phyloP scores from a whole-genome alignment of 2,329 filamentous ascomycete species.

The Neoscytalidium dimidiatum region DNA sequence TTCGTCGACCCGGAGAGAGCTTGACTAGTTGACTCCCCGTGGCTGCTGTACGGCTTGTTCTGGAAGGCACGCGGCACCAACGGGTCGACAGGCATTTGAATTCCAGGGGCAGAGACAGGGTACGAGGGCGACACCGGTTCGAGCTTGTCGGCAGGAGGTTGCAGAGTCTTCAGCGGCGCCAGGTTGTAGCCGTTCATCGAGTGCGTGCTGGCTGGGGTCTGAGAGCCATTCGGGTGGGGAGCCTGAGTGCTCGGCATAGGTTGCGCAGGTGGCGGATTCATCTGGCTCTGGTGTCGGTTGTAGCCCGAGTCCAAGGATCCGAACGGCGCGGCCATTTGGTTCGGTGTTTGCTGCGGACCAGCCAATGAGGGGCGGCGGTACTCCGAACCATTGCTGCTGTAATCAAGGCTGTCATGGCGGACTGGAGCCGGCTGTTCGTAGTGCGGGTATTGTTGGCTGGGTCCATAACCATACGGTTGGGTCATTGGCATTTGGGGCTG shows the following conservation, averaged over 20 bases:
- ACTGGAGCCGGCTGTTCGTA: slow-evolving; percentile 38
- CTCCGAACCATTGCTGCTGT: slow-evolving; percentile 36
- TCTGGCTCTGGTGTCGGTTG: slow-evolving; percentile 39
- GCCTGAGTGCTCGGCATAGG: slow-evolving; percentile 35
- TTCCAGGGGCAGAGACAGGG: slow-evolving; percentile 32
- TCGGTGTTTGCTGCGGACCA: slow-evolving; percentile 30
- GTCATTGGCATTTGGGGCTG: slow-evolving; percentile 38
- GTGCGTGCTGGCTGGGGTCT: slow-evolving; percentile 23
- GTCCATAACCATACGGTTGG: slow-evolving; percentile 44
- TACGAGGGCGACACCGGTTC: slow-evolving; percentile 50
- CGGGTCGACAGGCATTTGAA: slow-evolving; percentile 21
- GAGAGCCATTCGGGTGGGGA: slow-evolving; percentile 26
- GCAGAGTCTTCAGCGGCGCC: slow-evolving; percentile 46
- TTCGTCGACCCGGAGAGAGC: slow-evolving; percentile 41
- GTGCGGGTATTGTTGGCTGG: slow-evolving; percentile 36
- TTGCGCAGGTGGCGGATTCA: slow-evolving; percentile 28
- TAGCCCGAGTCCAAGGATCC: slow-evolving; percentile 37
- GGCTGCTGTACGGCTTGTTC: slow-evolving; percentile 27
- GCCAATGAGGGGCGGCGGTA: slow-evolving; percentile 44
- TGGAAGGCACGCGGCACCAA: slow-evolving; percentile 17
- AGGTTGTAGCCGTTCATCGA: slow-evolving; percentile 38
- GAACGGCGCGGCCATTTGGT: slow-evolving; percentile 37
- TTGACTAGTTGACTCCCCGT: slow-evolving; percentile 14
- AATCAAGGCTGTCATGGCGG: slow-evolving; percentile 44
- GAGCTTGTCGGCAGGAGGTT: slow-evolving; percentile 37